These are phyloP conservation scores for Lizonia empirigonia DNA, from an alignment of 2,329 filamentous ascomycete species.

Conservation along the genomic window DNA sequence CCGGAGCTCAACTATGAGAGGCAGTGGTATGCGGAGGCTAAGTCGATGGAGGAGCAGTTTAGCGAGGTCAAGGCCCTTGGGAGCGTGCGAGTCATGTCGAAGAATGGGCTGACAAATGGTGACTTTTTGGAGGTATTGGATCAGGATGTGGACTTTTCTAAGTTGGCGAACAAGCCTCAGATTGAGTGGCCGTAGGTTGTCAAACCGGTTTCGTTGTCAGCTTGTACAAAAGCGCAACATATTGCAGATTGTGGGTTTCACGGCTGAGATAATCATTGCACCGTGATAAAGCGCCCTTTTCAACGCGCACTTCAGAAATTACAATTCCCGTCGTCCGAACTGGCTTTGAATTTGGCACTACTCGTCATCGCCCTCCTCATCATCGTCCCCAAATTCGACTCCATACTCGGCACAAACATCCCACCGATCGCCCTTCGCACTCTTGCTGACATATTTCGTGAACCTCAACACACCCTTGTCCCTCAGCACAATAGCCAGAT, in stretches of 20 bases:
- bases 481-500: slow-evolving; percentile 84
- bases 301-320: too few species aligned
- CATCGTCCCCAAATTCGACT: slow-evolving; percentile 64
- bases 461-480: slow-evolving; percentile 88
- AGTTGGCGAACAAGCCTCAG: slow-evolving; percentile 22
- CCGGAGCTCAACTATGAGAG: slow-evolving; percentile 38
- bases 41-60: slow-evolving; percentile 25
- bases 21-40: slow-evolving; percentile 35
- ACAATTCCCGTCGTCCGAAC: too few species aligned
- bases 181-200: slow-evolving; percentile 14
- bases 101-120: too few species aligned
- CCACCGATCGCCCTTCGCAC: slow-evolving; percentile 88
- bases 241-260: too few species aligned
- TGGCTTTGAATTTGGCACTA: too few species aligned
- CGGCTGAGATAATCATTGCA: too few species aligned
- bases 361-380: slow-evolving; percentile 33
- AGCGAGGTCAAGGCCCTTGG: slow-evolving; percentile 17
- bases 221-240: too few species aligned
- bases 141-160: slow-evolving; percentile 31
- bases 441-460: slow-evolving; percentile 90
- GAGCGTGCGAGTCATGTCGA: too few species aligned
- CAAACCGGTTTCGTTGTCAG: too few species aligned
- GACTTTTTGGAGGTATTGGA: slow-evolving; percentile 37
- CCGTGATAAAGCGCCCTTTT: too few species aligned
- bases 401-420: slow-evolving; percentile 83